phyloP scores from a whole-genome alignment of 1,139 yeast species.

The Candida tunisiensis region DNA sequence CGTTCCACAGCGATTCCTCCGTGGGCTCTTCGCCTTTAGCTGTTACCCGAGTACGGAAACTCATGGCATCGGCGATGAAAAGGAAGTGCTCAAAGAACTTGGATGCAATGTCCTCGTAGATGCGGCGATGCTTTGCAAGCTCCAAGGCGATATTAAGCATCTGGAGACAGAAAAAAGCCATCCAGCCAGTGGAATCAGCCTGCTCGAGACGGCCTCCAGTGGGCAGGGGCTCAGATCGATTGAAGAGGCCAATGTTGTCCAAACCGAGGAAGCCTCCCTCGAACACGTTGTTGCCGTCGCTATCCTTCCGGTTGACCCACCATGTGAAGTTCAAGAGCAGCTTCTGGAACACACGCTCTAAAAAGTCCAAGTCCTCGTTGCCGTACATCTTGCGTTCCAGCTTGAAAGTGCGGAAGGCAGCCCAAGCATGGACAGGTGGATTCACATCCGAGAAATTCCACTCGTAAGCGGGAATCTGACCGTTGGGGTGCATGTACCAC shows the following conservation, averaged over 20 bases:
- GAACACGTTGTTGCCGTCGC: slow-evolving; percentile 77
- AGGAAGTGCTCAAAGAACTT: slow-evolving; percentile 91
- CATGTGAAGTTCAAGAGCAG: slow-evolving; percentile 81
- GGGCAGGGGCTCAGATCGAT: slow-evolving; percentile 87
- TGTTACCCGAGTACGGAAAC: slow-evolving; percentile 48
- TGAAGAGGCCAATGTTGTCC: slow-evolving; percentile 88
- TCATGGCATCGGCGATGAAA: slow-evolving; percentile 90
- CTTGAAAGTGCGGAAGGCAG: slow-evolving; percentile 79
- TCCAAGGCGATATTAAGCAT: slow-evolving; percentile 92
- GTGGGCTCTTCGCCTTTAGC: slow-evolving; percentile 28
- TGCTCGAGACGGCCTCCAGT: slow-evolving; percentile 88
- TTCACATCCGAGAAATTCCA: slow-evolving; percentile 95
- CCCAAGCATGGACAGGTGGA: slow-evolving; percentile 98
- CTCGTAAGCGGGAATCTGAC: slow-evolving; percentile 96
- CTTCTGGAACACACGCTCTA: slow-evolving; percentile 87
- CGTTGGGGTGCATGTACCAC: slow-evolving; percentile 98
- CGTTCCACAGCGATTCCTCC: slow-evolving; percentile 65
- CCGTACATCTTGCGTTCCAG: slow-evolving; percentile 82
- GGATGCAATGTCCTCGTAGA: slow-evolving; percentile 88
- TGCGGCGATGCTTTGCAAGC: slow-evolving; percentile 70
- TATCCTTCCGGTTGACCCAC: slow-evolving; percentile 96
- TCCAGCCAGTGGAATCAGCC: slow-evolving; percentile 97
- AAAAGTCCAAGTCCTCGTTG: slow-evolving; percentile 62
- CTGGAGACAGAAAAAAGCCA: slow-evolving; percentile 86
- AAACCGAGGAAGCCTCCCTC: slow-evolving; percentile 93